Evolutionary conservation across 768 basidiomycete species (phyloP).

Genomic region (Serendipita vermifera): DNA sequence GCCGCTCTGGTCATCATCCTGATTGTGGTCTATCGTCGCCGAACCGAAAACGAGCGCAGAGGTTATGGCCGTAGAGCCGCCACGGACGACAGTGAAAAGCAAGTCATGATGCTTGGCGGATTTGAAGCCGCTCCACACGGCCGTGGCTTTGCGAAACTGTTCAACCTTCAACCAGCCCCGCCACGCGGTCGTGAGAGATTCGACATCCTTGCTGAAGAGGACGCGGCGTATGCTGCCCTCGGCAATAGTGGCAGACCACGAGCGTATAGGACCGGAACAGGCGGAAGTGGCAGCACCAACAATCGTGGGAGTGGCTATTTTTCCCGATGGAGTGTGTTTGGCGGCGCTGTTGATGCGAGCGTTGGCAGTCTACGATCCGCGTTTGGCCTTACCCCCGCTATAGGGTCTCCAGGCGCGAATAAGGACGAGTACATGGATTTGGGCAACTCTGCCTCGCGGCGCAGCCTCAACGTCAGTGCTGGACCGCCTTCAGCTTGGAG

Average conservation of each 20-base stretch:
- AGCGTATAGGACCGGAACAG: background rate
- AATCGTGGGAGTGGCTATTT: background rate
- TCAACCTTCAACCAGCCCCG: constrained; percentile 17
- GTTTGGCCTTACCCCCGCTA: background rate
- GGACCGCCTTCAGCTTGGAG: background rate
- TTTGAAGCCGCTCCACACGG: constrained; percentile 24
- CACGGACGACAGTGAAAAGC: constrained; percentile 12
- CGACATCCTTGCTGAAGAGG: constrained; percentile 73
- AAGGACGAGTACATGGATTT: background rate
- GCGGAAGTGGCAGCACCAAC: background rate
- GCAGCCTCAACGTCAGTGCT: no score
- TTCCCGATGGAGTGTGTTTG: background rate
- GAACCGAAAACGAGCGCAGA: background rate
- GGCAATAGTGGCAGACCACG: background rate
- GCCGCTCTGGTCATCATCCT: constrained; percentile 26
- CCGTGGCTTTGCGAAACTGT: constrained; percentile 9
- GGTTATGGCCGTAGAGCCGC: background rate
- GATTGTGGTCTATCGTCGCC: constrained; percentile 16
- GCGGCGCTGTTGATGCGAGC: constrained; percentile 1
- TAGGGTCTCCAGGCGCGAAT: background rate
- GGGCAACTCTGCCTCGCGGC: no score
- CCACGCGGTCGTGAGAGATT: constrained; percentile 31
- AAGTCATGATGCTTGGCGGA: constrained; percentile 25
- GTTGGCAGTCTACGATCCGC: background rate
- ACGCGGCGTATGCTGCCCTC: constrained; percentile 24